Conservation (phyloP, 768 basidiomycete species). For the Tulasnella sp. region DNA sequence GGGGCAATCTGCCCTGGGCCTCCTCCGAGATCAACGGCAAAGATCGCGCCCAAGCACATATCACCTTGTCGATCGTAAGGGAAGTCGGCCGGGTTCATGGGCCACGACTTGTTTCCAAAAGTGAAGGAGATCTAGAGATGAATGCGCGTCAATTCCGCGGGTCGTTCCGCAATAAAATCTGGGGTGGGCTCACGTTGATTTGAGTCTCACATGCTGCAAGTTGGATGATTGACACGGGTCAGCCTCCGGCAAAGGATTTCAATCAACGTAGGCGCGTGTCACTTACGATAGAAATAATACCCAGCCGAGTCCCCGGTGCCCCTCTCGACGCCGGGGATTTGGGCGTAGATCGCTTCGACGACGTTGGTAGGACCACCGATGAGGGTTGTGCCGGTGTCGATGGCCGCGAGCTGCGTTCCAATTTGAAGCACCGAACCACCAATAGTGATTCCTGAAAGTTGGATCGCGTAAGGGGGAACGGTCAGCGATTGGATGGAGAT, state of each 20-base stretch:
- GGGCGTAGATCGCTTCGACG: conserved; percentile 16
- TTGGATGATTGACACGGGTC: background rate
- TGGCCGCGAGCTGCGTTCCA: conserved; percentile 1
- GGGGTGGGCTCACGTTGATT: conserved; percentile 20
- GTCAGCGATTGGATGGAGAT: background rate
- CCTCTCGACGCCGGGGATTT: conserved; percentile 11
- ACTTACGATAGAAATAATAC: conserved; percentile 28
- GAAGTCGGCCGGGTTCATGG: conserved; percentile 27
- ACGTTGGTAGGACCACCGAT: conserved; percentile 28
- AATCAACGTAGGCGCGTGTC: background rate
- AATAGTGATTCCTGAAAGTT: background rate
- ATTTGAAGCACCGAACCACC: background rate
- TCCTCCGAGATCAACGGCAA: background rate
- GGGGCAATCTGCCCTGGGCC: background rate
- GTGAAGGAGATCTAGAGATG: conserved; percentile 9
- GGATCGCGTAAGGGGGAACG: background rate
- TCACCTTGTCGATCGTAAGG: background rate
- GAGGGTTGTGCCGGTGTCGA: conserved; percentile 29
- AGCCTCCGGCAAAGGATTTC: background rate
- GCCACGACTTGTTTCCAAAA: conserved; percentile 25
- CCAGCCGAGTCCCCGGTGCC: conserved; percentile 22
- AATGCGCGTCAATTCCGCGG: background rate
- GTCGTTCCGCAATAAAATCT: conserved; percentile 62
- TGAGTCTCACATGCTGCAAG: conserved; percentile 14
- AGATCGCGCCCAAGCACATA: conserved; percentile 27